These are phyloP conservation scores for Rugonectria rugulosa DNA, from an alignment of 2,329 filamentous ascomycete species.

Conservation along the genomic window DNA sequence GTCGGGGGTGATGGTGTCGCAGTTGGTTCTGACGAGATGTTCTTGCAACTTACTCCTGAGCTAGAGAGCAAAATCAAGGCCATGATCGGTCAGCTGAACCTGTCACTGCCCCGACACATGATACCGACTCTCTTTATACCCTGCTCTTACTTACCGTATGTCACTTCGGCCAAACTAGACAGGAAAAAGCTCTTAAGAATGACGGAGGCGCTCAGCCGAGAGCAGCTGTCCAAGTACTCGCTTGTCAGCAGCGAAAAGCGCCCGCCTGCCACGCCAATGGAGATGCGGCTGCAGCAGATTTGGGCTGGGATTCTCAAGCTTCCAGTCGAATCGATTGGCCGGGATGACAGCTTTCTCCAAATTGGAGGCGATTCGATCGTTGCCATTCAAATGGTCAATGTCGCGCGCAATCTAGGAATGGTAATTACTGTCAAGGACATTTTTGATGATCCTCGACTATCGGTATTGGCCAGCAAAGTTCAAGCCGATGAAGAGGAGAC, in stretches of 20 bases:
- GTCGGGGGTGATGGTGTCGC: not conserved
- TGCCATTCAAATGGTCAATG: constrained; percentile 3
- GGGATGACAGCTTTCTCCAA: constrained; percentile 5
- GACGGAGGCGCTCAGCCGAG: not conserved
- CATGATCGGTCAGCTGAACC: not conserved
- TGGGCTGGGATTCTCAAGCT: constrained; percentile 2
- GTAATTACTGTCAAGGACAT: constrained; percentile 3
- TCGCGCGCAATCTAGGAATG: not conserved
- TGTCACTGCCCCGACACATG: not conserved
- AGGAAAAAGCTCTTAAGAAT: not conserved
- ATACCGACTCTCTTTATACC: not conserved
- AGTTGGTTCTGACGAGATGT: not conserved
- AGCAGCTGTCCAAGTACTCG: not conserved
- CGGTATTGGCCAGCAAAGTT: no score
- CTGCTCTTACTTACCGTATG: not conserved
- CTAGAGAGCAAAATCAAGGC: not conserved
- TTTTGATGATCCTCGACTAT: constrained; percentile 1
- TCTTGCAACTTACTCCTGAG: not conserved
- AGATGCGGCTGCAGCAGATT: not conserved
- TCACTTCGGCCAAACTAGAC: not conserved
- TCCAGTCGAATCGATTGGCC: not conserved
- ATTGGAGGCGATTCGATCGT: constrained; percentile 8
- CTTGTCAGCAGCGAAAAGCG: not conserved
- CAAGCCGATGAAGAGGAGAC: no score
- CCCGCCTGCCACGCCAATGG: not conserved